Evolutionary conservation across 177 flowering plant genomes (phyloP).

Genomic region (Vitis hybrid): DNA sequence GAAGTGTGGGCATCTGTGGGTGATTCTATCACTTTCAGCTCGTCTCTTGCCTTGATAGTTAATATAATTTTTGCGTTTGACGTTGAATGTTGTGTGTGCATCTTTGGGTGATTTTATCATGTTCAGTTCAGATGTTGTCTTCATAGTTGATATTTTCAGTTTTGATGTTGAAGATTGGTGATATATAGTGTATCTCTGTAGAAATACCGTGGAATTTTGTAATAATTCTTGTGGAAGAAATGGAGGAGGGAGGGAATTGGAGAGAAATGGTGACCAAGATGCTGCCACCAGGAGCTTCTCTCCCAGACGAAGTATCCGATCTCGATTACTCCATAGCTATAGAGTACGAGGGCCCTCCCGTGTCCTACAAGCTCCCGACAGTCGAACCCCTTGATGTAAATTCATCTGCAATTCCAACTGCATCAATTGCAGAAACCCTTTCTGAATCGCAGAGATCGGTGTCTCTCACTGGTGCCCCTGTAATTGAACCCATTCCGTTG

Average conservation of each 20-base stretch:
- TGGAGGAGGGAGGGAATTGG: constrained; percentile 66
- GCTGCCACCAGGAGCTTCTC: constrained; percentile 86
- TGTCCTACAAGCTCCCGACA: constrained; percentile 70
- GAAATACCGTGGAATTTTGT: background rate
- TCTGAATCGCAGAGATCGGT: constrained; percentile 47
- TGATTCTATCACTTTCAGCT: too few relatives aligned
- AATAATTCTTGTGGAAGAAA: constrained; percentile 15
- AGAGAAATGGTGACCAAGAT: constrained; percentile 70
- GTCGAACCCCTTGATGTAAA: constrained; percentile 67
- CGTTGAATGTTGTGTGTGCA: too few relatives aligned
- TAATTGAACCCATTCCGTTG: constrained; percentile 72
- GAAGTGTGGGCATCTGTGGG: too few relatives aligned
- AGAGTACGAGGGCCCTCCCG: constrained; percentile 87
- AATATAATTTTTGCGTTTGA: too few relatives aligned
- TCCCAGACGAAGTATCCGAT: constrained; percentile 52
- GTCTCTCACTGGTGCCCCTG: constrained; percentile 32
- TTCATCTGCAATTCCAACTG: constrained; percentile 45
- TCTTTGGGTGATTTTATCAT: too few relatives aligned
- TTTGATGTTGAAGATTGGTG: too few relatives aligned
- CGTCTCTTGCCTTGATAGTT: too few relatives aligned
- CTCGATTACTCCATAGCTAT: constrained; percentile 91
- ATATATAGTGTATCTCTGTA: too few relatives aligned
- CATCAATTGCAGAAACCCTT: constrained; percentile 45
- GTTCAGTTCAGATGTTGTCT: too few relatives aligned
- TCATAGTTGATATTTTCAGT: too few relatives aligned